phyloP scores from a whole-genome alignment of 2,329 filamentous ascomycete genomes.

The Cordyceps javanica region DNA sequence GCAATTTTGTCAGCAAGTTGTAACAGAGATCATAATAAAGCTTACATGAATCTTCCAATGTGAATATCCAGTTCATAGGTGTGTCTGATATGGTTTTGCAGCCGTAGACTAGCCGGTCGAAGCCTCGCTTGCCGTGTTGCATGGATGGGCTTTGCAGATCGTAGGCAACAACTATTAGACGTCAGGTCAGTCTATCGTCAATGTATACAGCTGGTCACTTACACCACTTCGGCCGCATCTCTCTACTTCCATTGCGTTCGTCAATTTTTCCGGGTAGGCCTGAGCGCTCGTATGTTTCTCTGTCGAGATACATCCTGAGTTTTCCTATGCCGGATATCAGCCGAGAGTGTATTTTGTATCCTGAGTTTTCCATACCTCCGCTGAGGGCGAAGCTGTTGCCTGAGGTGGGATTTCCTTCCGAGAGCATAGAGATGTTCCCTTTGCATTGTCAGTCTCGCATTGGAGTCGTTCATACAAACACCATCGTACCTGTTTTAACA shows the following conservation, averaged over 20 bases:
- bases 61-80: conserved; percentile 65
- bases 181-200: conserved; percentile 21
- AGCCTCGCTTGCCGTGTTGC: conserved; percentile 76
- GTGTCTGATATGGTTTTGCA: conserved; percentile 68
- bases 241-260: conserved; percentile 50
- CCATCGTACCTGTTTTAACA: conserved; percentile 63
- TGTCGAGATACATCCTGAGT: conserved; percentile 71
- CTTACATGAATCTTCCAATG: conserved; percentile 47
- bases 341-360: neutral
- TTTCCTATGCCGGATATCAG: conserved; percentile 43
- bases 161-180: conserved; percentile 59
- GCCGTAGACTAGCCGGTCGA: conserved; percentile 71
- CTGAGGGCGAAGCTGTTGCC: conserved; percentile 68
- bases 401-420: conserved; percentile 63
- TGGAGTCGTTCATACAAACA: neutral
- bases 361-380: conserved; percentile 46
- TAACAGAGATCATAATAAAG: neutral
- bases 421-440: conserved; percentile 81
- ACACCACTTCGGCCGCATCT: conserved; percentile 69
- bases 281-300: conserved; percentile 73
- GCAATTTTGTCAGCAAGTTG: neutral
- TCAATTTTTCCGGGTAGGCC: conserved; percentile 70
- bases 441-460: neutral
- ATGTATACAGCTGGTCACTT: conserved; percentile 22
- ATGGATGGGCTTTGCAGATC: conserved; percentile 71